These are phyloP conservation scores for Nannochloris sp. DNA, from an alignment of 139 green algal genomes.

Conservation along the genomic window DNA sequence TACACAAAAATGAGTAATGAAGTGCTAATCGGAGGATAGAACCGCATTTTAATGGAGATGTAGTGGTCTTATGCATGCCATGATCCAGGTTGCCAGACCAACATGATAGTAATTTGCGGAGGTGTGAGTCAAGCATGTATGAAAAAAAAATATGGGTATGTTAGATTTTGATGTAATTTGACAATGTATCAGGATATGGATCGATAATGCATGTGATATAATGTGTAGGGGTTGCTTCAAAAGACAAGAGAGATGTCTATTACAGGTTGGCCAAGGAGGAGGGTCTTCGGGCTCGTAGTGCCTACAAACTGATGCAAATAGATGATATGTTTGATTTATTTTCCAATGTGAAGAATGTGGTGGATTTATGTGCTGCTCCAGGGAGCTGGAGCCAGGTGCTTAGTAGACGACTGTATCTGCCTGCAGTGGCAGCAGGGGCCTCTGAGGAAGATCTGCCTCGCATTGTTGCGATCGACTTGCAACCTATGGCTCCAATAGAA, in stretches of 20 bases:
- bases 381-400: slow-evolving; percentile 90
- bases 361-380: slow-evolving; percentile 95
- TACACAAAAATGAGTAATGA: too few relatives aligned
- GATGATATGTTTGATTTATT: slow-evolving; percentile 80
- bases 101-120: too few relatives aligned
- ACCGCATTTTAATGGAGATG: too few relatives aligned
- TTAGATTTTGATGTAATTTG: not conserved
- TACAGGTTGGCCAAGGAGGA: slow-evolving; percentile 96
- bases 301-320: slow-evolving; percentile 97
- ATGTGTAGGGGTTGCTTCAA: slow-evolving; percentile 41
- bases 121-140: too few relatives aligned
- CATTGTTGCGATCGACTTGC: slow-evolving; percentile 94
- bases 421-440: slow-evolving; percentile 32
- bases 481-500: slow-evolving; percentile 97
- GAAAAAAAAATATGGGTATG: not conserved
- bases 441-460: slow-evolving; percentile 46
- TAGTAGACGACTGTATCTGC: slow-evolving; percentile 72
- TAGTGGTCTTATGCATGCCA: too few relatives aligned
- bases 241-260: slow-evolving; percentile 95
- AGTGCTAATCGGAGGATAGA: too few relatives aligned
- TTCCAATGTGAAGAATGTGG: slow-evolving; percentile 78
- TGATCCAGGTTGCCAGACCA: too few relatives aligned
- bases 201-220: not conserved
- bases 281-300: slow-evolving; percentile 87
- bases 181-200: slow-evolving; percentile 1